Conservation (phyloP, 2,329 filamentous ascomycete genomes). For the Metarhizium album region DNA sequence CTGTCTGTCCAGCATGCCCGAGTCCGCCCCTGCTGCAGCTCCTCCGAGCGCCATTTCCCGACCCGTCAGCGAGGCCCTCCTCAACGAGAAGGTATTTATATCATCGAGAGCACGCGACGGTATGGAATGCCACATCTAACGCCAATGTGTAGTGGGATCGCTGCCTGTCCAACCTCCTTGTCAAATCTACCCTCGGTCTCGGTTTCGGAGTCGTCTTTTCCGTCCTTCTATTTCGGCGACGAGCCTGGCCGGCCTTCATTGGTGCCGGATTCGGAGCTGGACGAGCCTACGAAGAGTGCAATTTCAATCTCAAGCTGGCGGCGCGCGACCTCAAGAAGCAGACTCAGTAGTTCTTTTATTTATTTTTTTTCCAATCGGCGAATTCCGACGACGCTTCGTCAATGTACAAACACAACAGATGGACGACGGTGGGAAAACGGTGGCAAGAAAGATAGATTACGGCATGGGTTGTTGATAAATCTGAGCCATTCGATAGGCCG, state of each 20-base stretch:
- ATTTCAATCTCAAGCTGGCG: slow-evolving; percentile 61
- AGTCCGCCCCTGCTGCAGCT: slow-evolving; percentile 35
- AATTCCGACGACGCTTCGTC: slow-evolving; percentile 6
- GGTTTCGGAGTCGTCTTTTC: slow-evolving; percentile 98
- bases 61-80: slow-evolving; percentile 91
- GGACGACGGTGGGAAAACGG: slow-evolving; percentile 10
- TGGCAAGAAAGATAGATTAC: slow-evolving; percentile 10
- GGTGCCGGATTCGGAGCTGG: slow-evolving; percentile 92
- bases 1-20: slow-evolving; percentile 35
- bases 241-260: slow-evolving; percentile 94
- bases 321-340: slow-evolving; percentile 46
- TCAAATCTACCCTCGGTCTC: slow-evolving; percentile 91
- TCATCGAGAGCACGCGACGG: slow-evolving; percentile 1
- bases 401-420: slow-evolving; percentile 17
- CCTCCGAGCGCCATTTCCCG: slow-evolving; percentile 57
- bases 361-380: slow-evolving; percentile 18
- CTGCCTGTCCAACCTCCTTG: slow-evolving; percentile 93
- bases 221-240: slow-evolving; percentile 93
- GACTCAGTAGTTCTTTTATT: slow-evolving; percentile 26
- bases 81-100: slow-evolving; percentile 88
- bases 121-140: slow-evolving; percentile 11
- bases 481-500: background rate
- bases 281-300: slow-evolving; percentile 96
- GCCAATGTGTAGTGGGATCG: slow-evolving; percentile 73
- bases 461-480: background rate